Evolutionary conservation across 768 basidiomycete species (phyloP), one percentile per base, ranked within the genome.

Genomic region (Suillus subluteus): DNA sequence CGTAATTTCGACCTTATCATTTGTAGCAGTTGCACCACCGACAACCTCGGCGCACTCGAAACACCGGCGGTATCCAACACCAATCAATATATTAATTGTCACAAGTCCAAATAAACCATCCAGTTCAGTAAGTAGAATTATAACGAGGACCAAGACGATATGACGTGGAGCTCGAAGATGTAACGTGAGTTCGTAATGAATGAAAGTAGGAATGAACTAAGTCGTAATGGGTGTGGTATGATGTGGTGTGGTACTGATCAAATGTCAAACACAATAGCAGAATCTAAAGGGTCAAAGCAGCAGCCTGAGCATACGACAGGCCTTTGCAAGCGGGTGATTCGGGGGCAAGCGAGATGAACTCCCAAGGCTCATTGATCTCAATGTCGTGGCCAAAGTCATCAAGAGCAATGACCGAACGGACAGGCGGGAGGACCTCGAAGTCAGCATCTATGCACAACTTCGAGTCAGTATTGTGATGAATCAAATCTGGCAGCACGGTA

Each of bases 361-460:
- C 77, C 76, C 76, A 77, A 23, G 73, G 68, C 46, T 77, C 76
- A 26, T 79, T 73, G 6, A 61, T 58, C 13, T 78, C 76, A 2
- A 50, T 62, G 48, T 69, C 66, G 35, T 46, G 38, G 8, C 35
- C 38, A 58, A 40, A 64, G 63, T 77, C 76, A n/a, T 77, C 76
- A 67, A 77, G 68, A 46, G 67, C 76, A 59, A 77, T 79, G 64
- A 77, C 76, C 15, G 74, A 52, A 48, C 76, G 77, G 62, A 79
- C 63, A 12, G 73, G 74, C 18, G 76, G 72, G 3, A 77, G 55
- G 65, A 77, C 62, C 61, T 79, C 76, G n/a, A 77, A 77, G 58
- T 74, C 76, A 30, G 70, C 63, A 46, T 56, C 76, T 52, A 46
- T 35, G 15, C 35, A 43, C 2, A 38, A 16, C n/a, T 67, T 37